These are phyloP conservation scores for Alternaria brassicicola DNA, from an alignment of 2,329 filamentous ascomycete species.

Conservation along the genomic window DNA sequence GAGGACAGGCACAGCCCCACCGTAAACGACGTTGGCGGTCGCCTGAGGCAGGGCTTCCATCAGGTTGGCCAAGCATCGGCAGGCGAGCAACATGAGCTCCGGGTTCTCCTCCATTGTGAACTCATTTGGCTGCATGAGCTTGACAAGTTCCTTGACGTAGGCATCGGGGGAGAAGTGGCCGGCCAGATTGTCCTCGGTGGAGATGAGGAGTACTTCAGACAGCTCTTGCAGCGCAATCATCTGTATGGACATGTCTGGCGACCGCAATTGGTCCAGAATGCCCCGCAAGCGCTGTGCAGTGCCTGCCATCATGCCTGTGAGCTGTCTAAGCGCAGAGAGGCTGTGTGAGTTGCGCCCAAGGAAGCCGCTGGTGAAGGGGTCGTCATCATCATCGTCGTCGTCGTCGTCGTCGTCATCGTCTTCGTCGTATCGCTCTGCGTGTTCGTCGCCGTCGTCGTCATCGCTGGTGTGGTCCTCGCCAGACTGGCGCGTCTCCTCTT, in stretches of 20 bases:
- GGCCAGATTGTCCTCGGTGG: constrained; percentile 93
- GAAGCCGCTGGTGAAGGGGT: constrained; percentile 63
- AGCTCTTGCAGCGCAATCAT: constrained; percentile 91
- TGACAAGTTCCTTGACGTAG: constrained; percentile 92
- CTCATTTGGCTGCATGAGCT: constrained; percentile 88
- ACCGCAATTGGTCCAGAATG: constrained; percentile 66
- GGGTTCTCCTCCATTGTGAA: constrained; percentile 87
- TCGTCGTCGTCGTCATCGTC: constrained; percentile 58
- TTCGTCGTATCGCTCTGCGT: constrained; percentile 56
- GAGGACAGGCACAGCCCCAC: constrained; percentile 91
- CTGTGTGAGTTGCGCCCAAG: constrained; percentile 68
- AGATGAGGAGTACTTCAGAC: constrained; percentile 90
- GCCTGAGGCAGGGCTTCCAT: constrained; percentile 96
- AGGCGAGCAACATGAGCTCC: constrained; percentile 96
- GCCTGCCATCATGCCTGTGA: constrained; percentile 87
- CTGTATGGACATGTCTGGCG: constrained; percentile 85
- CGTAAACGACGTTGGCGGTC: constrained; percentile 94
- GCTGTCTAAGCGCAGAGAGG: constrained; percentile 80
- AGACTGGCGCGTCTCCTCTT: constrained; percentile 50
- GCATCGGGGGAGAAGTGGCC: constrained; percentile 94
- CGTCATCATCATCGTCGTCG: constrained; percentile 63
- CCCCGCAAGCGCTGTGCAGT: constrained; percentile 77
- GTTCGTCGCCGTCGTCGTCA: constrained; percentile 58
- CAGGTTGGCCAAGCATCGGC: constrained; percentile 91
- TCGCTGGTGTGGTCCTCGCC: constrained; percentile 52